Evolutionary conservation across 495 filamentous ascomycete genomes (phyloP), one percentile per base, ranked within the genome.

Genomic region (Acidiella bohemica): DNA sequence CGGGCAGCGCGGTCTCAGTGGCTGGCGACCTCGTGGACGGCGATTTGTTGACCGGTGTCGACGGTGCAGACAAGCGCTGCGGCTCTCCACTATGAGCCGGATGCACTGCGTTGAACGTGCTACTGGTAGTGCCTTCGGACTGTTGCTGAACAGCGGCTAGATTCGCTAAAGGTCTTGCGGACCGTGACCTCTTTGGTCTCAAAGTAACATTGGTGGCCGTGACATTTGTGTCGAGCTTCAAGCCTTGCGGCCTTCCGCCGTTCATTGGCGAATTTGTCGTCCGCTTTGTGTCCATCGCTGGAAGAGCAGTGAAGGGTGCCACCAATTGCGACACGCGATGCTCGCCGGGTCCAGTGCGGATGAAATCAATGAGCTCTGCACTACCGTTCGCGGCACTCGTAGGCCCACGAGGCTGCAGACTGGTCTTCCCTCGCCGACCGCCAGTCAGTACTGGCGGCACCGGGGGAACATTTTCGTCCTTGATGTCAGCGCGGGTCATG

Each of bases 361-460:
- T 87, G 61, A 96, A 96, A 52, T 96, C 84, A 36, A 94, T 92
- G 27, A 97, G 61, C 44, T 93, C 90, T 2, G 79, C 78, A 32
- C 75, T 93, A 49, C 75, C 71, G 32, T 76, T 75, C 29, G 67
- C 70, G 20, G 64, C 63, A 18, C 71, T 66, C 21, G 69, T 63
- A n/a, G 84, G 71, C 46, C 77, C 72, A 13, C 86, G 78, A 44
- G 85, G 77, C 60, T 85, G 73, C 32, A 84, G 61, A 30, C 67
- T 63, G 18, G 46, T 35, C 20, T 51, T 59, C 3, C 33, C 22
- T 2, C 16, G 28, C 8, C 28, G 20, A n/a, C n/a, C n/a, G n/a
- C n/a, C n/a, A 27, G 25, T 7, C 25, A 27, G 45, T 1, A 46
- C 22, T 5, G 46, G 44, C 6, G 45, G 46, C 10, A 51, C 43